Base-by-base conservation (phyloP, 352 stramenopile species). In the Phytophthora cactorum region DNA sequence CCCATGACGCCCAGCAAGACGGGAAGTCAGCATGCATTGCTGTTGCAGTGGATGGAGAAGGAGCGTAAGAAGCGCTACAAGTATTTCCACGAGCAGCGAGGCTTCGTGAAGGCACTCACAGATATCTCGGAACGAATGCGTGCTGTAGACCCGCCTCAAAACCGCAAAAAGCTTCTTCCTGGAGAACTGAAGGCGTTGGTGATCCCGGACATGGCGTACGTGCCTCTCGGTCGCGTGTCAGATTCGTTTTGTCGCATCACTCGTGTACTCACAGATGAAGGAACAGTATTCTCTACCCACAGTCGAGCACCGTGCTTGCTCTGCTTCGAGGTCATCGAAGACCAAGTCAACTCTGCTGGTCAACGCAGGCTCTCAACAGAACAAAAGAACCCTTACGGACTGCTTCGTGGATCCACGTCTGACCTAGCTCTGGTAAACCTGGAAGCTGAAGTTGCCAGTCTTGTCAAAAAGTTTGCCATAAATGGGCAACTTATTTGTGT, bases 231-330 rank as follows among this genome's bases (percentile, higher is more conserved):
- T 22, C 82, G 83, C 14, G 84, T 90, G 4, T 89, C 86, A 0
- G 86, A 94, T 55, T 75, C 79, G 2, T 94, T 90, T 46, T 84
- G 77, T 39, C 76, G 84, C 6, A 89, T 94, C 28, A 81, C 79
- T 0, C 81, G 86, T 14, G 84, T 94, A 8, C 72, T 92, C 0
- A 64, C 71, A 22, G 72, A 91, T 12, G 86, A 94, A 85, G 84
- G 86, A 6, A 92, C 82, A 3, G 86, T 94, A 1, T 94, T 94
- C 51, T 92, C 84, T n/a, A 94, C 86, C 1, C 84, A 92, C 58
- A 91, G 82, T 31, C 77, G 86, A 27, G 84, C 86, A 0, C 86
- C 86, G 4, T 91, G 84, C 43, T 58, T 94, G 60, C 55, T 94
- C 12, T 92, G 82, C 59, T 93, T 93, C 49, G 86, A 93, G 56